Percentiles rank a stretch among this genome's conserved stretches.
phyloP scores from a whole-genome alignment of 306 rosid genomes.

The Glycine latifolia region DNA sequence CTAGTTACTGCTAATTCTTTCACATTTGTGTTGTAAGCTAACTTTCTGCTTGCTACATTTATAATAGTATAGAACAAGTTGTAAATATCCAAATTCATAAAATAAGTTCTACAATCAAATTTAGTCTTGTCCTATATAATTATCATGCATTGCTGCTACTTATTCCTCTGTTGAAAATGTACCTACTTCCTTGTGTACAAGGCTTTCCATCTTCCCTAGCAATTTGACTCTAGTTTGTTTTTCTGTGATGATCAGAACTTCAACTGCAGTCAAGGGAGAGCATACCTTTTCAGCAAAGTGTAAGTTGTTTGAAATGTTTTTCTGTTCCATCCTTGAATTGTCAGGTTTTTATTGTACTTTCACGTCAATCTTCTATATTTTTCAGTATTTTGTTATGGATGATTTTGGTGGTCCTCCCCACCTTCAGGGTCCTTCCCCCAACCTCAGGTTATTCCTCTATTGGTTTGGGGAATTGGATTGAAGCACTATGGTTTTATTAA shows the following conservation, averaged over 20 bases:
- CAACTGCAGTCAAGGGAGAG: constrained; percentile 81
- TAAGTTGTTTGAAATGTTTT: constrained; percentile 57
- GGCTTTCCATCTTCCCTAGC: background rate
- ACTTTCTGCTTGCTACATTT: background rate
- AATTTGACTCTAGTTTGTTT: constrained; percentile 53
- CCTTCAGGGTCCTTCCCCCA: background rate
- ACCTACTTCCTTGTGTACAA: too few species aligned
- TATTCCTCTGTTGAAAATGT: constrained; percentile 5
- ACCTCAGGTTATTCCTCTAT: constrained; percentile 7
- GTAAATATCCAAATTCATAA: constrained; percentile 9
- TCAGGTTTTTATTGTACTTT: background rate
- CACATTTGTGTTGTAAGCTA: constrained; percentile 12
- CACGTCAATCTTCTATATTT: background rate
- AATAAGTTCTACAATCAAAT: constrained; percentile 23
- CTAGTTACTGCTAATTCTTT: background rate
- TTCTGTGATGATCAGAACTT: constrained; percentile 64
- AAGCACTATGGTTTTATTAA: background rate
- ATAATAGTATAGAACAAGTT: background rate
- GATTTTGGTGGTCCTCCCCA: constrained; percentile 9
- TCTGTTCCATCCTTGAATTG: background rate
- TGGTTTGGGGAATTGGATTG: constrained; percentile 26
- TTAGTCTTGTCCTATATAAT: constrained; percentile 23
- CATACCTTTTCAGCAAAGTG: constrained; percentile 86
- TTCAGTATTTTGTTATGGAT: constrained; percentile 23
- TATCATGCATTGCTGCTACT: constrained; percentile 16